These are phyloP conservation scores for Podaxis carcinomalis DNA, from an alignment of 768 basidiomycete genomes.

Conservation along the genomic window DNA sequence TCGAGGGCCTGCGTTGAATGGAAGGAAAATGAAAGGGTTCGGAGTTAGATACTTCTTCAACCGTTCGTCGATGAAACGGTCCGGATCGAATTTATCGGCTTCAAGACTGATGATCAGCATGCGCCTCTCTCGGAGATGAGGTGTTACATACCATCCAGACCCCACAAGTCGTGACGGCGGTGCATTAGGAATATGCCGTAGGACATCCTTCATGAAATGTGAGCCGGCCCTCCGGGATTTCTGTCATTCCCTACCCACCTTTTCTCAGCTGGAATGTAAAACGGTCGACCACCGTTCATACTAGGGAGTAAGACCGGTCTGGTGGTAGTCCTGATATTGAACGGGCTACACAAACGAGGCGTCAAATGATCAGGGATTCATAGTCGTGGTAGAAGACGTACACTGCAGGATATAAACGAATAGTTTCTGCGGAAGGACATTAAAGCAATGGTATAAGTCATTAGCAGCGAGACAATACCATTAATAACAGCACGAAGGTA, in stretches of 20 bases:
- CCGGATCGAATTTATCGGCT: constrained; percentile 64
- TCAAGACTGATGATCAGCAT: not conserved
- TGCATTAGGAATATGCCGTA: constrained; percentile 61
- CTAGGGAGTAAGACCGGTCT: not conserved
- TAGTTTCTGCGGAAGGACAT: constrained; percentile 26
- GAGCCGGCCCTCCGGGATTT: not conserved
- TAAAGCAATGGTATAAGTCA: not conserved
- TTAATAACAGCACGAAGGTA: constrained; percentile 31
- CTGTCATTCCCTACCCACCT: not conserved
- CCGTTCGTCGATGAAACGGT: constrained; percentile 62
- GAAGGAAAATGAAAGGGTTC: constrained; percentile 55
- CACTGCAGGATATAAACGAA: constrained; percentile 37
- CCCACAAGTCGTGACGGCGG: constrained; percentile 59
- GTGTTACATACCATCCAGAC: constrained; percentile 51
- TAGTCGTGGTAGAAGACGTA: constrained; percentile 15
- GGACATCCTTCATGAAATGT: constrained; percentile 22
- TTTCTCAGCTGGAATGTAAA: not conserved
- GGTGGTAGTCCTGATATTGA: constrained; percentile 26
- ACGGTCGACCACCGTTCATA: not conserved
- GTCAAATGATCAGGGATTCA: not conserved
- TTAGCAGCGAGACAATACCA: constrained; percentile 15
- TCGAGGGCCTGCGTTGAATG: constrained; percentile 48
- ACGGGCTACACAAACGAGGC: constrained; percentile 23
- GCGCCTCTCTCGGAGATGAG: not conserved
- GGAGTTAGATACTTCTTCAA: constrained; percentile 49